Base-by-base conservation (phyloP, 768 basidiomycete genomes). In the Scleroderma citrinum region DNA sequence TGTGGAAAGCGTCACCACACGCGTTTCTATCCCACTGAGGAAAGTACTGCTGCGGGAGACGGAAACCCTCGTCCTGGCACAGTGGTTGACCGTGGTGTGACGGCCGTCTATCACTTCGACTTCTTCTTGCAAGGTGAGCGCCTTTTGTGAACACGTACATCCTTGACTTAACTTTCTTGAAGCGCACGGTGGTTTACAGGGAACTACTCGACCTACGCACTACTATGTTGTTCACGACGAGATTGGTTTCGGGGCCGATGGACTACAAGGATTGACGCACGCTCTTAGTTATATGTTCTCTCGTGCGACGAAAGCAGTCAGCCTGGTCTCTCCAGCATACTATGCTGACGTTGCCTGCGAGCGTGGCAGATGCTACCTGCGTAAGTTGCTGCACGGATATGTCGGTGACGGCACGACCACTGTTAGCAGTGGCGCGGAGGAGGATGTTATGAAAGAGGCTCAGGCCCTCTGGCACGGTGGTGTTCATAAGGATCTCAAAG, bases 1-100 rank as follows among this genome's bases (percentile, higher is more conserved):
- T 81, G 79, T 56, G 78, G 77, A 37, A 80, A 80, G 58, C 74
- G 80, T 6, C 78, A 80, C 47, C 78, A 80, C 52, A 78, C 78
- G 8, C 74, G 78, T 20, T 80, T 80, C 60, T 81, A 69, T 58
- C 78, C 78, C 29, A 75, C 75, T 1, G 74, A 77, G 34, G 59
- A 65, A 16, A 59, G 49, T 37, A 57, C 58, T 29, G 75, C 73
- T 5, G 77, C 73, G 32, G 54, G 59, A 7, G 69, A 76, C 31
- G 78, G 78, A 14, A 80, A 80, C 41, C 76, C 79, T 0, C 67
- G 59, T 35, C 74, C 78, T 1, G 77, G 77, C 16, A 79, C 77
- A 7, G 73, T 79, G 20, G 78, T 79, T 43, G 79, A 79, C 55
- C 69, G 73, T 5, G 77, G 78, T 34, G 69, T 80, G 26, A 78